These are phyloP conservation scores for Themeda triandra DNA, from an alignment of 176 grass and related monocot genomes.

Conservation along the genomic window DNA sequence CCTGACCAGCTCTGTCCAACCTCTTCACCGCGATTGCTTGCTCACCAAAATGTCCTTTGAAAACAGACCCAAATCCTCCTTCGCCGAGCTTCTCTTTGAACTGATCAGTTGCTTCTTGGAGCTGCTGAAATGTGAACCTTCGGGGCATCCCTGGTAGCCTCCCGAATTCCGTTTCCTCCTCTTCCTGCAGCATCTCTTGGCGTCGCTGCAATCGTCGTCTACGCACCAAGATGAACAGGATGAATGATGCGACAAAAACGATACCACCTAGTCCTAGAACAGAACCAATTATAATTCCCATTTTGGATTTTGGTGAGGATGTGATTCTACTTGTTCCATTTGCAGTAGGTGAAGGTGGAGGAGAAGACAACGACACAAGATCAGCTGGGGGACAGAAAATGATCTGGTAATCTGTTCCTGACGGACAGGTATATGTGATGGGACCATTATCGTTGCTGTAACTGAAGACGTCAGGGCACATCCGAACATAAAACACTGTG, in stretches of 20 bases:
- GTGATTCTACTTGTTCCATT: background rate
- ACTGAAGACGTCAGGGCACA: constrained; percentile 34
- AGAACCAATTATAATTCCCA: too few relatives aligned
- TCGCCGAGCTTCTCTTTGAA: constrained; percentile 13
- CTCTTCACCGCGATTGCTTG: constrained; percentile 3
- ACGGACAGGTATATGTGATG: background rate
- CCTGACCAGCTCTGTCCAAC: constrained; percentile 26
- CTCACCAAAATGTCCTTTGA: background rate
- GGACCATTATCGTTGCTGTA: background rate
- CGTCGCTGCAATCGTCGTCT: background rate
- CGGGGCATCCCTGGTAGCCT: background rate
- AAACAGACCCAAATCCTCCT: constrained; percentile 28
- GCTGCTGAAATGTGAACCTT: constrained; percentile 34
- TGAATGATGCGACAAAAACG: too few relatives aligned
- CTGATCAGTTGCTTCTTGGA: background rate
- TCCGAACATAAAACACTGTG: background rate
- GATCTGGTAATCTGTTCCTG: constrained; percentile 29
- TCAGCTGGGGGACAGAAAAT: constrained; percentile 26
- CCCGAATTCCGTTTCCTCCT: background rate
- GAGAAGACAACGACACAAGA: background rate
- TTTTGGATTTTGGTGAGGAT: background rate
- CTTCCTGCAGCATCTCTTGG: background rate
- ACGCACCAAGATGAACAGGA: background rate
- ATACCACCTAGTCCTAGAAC: too few relatives aligned
- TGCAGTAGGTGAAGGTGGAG: background rate